A percentile compares a stretch with the other conserved stretches of the same genome.
These are phyloP conservation scores for Salix brachista DNA, from an alignment of 345 rosid genomes.

Conservation along the genomic window DNA sequence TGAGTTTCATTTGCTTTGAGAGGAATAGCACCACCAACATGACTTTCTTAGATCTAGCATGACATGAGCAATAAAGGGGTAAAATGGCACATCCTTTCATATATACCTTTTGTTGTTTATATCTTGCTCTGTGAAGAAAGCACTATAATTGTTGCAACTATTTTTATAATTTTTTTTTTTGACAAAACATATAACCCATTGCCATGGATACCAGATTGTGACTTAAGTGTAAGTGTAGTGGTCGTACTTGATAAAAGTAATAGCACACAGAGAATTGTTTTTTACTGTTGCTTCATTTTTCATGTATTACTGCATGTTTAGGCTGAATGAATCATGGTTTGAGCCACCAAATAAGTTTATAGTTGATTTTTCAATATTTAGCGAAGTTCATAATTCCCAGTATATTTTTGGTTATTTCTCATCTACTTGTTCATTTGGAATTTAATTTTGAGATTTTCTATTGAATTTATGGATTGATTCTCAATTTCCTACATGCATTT, in stretches of 20 bases:
- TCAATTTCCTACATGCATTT: neutral
- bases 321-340: neutral
- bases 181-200: neutral
- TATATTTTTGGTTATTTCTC: neutral
- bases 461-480: neutral
- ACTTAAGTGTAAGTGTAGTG: neutral
- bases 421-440: neutral
- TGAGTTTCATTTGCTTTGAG: neutral
- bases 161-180: neutral
- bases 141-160: neutral
- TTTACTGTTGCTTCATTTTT: neutral
- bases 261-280: neutral
- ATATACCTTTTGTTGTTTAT: neutral
- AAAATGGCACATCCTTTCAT: neutral
- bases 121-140: neutral
- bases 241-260: neutral
- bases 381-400: neutral
- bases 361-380: neutral
- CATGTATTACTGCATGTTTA: neutral
- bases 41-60: neutral
- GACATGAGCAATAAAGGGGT: neutral
- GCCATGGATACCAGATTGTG: neutral
- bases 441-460: neutral
- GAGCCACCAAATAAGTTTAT: neutral
- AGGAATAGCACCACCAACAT: neutral